Evolutionary conservation across 768 basidiomycete genomes (phyloP).

Genomic region (Termitomyces sp.): DNA sequence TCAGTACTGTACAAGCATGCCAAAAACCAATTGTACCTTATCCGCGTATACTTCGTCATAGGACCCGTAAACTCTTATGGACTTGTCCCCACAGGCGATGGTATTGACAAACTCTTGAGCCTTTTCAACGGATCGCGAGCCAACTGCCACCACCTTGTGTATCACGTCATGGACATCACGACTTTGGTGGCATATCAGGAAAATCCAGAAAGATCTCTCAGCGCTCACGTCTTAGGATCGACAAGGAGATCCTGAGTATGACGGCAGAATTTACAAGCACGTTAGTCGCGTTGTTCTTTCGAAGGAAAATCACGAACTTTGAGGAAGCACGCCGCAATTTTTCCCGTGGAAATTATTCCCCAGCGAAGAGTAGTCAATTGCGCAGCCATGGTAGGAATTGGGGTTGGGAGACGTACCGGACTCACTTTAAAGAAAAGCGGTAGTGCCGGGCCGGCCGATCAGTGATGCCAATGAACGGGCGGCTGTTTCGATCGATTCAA

Average conservation of each 20-base stretch:
- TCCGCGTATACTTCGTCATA: conserved; percentile 75
- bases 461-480: no score
- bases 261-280: not conserved
- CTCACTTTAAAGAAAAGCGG: not conserved
- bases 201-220: not conserved
- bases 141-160: conserved; percentile 70
- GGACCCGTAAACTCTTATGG: conserved; percentile 62
- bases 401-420: no score
- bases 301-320: conserved; percentile 34
- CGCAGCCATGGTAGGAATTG: conserved; percentile 17
- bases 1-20: not conserved
- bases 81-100: conserved; percentile 41
- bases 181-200: conserved; percentile 27
- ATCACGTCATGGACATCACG: conserved; percentile 59
- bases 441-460: not conserved
- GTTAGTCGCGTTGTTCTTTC: not conserved
- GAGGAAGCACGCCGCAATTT: conserved; percentile 62
- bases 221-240: conserved; percentile 59
- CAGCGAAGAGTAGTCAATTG: conserved; percentile 53
- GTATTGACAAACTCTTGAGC: conserved; percentile 64
- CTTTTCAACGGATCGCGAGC: conserved; percentile 64
- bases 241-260: conserved; percentile 59
- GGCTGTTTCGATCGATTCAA: no score
- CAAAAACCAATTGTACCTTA: conserved; percentile 31
- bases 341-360: conserved; percentile 86